Evolutionary conservation across 1,284 basidiomycete genomes (phyloP), one percentile per base, ranked within the genome.

Genomic region (Puccinia coronata): DNA sequence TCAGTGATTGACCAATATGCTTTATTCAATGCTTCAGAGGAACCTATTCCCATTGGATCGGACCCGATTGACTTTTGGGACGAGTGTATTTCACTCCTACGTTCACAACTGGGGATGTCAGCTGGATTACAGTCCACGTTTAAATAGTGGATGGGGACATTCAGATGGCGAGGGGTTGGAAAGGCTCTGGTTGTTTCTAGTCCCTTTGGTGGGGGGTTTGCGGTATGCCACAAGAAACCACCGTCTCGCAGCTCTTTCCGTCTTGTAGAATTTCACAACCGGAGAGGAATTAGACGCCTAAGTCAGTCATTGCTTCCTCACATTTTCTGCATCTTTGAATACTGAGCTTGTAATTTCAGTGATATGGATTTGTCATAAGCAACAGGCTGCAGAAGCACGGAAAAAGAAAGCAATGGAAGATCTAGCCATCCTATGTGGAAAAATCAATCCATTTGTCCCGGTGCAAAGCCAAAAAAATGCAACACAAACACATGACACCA

Each of bases 41-140:
- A 25, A 25, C 14, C 59, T 63, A 23, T 39, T 63, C 11, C 28
- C 12, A 3, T 6, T 3, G 12, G 34, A 63, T 12, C 11, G 25
- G 31, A 43, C 23, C 25, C 25, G 8, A 36, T 31, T 65, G 8
- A n/a, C 25, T 2, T 65, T 65, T 63, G 69, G 23, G 5, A 71
- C 69, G n/a, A n/a, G 20, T 5, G 43, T 71, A 12, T 71, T 71
- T 23, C 69, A 71, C 25, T 28, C 69, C 23, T 71, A 71, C 41
- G 69, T 71, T 12, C 69, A 71, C 43, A 49, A 47, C 28, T 71
- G 69, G 69, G 11, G 11, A 31, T 71, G 69, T n/a, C 69, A 71
- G 49, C 1, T 71, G 25, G 69, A 71, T 18, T 71, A 71, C 69
- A 71, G 41, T 41, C 69, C 43, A 6, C 41, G 69, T 9, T 49